Conservation (phyloP, 371 early-diverging fungal species). For the Actinomortierella ambigua region DNA sequence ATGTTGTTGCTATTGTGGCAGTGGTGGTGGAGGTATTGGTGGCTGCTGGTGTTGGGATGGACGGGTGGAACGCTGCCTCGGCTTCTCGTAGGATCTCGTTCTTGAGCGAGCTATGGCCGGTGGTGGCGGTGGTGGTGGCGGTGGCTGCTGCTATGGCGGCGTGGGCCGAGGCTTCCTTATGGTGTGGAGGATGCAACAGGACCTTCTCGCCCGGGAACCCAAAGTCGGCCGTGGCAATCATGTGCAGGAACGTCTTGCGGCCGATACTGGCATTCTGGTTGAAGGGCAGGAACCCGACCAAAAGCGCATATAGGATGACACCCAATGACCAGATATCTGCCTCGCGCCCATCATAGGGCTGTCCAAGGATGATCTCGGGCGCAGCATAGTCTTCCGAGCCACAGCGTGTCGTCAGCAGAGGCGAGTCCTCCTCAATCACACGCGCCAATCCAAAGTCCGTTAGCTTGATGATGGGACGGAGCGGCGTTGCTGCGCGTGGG, state of each 20-base stretch:
- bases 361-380: slow-evolving; percentile 79
- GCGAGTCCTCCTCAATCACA: slow-evolving; percentile 53
- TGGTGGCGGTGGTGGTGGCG: background rate
- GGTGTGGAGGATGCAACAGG: slow-evolving; percentile 1
- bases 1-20: background rate
- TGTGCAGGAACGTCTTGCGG: slow-evolving; percentile 45
- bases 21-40: background rate
- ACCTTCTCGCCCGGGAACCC: slow-evolving; percentile 47
- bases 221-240: slow-evolving; percentile 48
- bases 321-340: slow-evolving; percentile 80
- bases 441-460: slow-evolving; percentile 77
- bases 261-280: slow-evolving; percentile 42
- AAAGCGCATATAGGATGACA: slow-evolving; percentile 66
- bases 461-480: slow-evolving; percentile 61
- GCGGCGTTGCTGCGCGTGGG: slow-evolving; percentile 28
- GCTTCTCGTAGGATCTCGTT: too few species aligned
- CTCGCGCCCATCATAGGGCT: slow-evolving; percentile 66
- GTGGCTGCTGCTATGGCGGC: background rate
- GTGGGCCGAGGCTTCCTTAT: background rate
- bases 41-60: background rate
- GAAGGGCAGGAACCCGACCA: slow-evolving; percentile 65
- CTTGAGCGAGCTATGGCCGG: background rate
- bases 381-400: slow-evolving; percentile 85
- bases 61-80: too few species aligned
- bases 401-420: slow-evolving; percentile 59